phyloP scores from a whole-genome alignment of 78 protist genomes.

The Trichosphaerium sp. region DNA sequence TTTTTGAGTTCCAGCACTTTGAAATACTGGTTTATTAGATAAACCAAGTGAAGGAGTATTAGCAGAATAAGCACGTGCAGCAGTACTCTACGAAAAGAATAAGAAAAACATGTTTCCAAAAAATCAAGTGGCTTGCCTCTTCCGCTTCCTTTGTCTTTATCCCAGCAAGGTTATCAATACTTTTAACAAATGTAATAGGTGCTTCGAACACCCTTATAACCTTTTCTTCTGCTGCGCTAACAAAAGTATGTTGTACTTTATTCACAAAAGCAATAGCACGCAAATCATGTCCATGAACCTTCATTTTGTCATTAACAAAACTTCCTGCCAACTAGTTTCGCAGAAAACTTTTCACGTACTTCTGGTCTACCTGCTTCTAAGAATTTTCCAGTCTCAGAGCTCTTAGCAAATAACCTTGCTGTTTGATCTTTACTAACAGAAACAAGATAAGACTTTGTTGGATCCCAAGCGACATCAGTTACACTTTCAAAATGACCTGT shows the following conservation, averaged over 20 bases:
- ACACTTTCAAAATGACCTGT: constrained; percentile 49
- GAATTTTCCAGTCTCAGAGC: constrained; percentile 15
- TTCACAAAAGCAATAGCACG: constrained; percentile 29
- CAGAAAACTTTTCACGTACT: too few relatives aligned
- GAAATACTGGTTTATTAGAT: constrained; percentile 47
- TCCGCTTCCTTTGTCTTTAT: neutral
- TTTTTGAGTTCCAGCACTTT: constrained; percentile 7
- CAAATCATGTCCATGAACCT: constrained; percentile 49
- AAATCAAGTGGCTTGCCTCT: too few relatives aligned
- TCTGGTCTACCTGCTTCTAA: constrained; percentile 44
- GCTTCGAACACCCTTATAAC: constrained; percentile 45
- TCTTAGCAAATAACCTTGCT: constrained; percentile 15
- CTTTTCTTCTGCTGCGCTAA: constrained; percentile 51
- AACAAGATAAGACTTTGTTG: constrained; percentile 16
- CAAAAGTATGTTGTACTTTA: constrained; percentile 16
- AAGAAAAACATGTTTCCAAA: too few relatives aligned
- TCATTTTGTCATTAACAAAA: constrained; percentile 43
- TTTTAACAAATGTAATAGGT: constrained; percentile 43
- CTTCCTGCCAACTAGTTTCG: too few relatives aligned
- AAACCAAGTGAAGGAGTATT: constrained; percentile 48
- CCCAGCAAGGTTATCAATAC: constrained; percentile 13
- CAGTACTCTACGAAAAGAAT: too few relatives aligned
- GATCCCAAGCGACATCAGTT: constrained; percentile 29
- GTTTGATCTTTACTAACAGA: constrained; percentile 21
- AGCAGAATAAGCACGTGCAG: too few relatives aligned